A percentile compares a stretch with the other conserved stretches of the same genome.
phyloP scores from a whole-genome alignment of 306 rosid genomes.

The Rosa chinensis region DNA sequence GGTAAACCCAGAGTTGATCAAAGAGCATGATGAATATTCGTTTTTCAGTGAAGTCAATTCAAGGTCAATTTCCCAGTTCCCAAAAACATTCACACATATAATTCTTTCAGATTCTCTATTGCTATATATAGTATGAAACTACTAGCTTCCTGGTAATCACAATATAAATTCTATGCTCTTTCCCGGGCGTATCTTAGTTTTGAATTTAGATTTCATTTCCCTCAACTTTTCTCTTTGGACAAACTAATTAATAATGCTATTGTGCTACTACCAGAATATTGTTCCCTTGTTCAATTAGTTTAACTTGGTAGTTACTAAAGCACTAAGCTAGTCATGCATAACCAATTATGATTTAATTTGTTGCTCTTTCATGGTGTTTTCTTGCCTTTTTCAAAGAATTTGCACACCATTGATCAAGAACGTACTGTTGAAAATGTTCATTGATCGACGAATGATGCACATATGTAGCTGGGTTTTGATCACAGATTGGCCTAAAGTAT shows the following conservation, averaged over 20 bases:
- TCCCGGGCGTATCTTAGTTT: background rate
- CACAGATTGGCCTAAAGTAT: too few species aligned
- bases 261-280: background rate
- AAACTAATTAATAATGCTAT: background rate
- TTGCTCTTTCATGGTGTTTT: background rate
- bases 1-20: background rate
- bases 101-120: background rate
- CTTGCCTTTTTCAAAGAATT: background rate
- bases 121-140: background rate
- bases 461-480: background rate
- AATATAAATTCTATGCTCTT: background rate
- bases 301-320: background rate
- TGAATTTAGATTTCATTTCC: background rate
- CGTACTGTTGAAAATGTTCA: background rate
- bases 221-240: background rate
- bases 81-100: background rate
- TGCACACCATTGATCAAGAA: background rate
- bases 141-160: constrained; percentile 6
- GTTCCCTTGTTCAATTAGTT: background rate
- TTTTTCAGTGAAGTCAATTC: background rate
- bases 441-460: background rate
- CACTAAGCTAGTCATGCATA: background rate
- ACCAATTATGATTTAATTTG: background rate
- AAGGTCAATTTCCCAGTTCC: background rate
- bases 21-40: background rate